Evolutionary conservation across 2,329 filamentous ascomycete species (phyloP), one percentile per base, ranked within the genome.

Genomic region (Chrysosporium keratinophilum): DNA sequence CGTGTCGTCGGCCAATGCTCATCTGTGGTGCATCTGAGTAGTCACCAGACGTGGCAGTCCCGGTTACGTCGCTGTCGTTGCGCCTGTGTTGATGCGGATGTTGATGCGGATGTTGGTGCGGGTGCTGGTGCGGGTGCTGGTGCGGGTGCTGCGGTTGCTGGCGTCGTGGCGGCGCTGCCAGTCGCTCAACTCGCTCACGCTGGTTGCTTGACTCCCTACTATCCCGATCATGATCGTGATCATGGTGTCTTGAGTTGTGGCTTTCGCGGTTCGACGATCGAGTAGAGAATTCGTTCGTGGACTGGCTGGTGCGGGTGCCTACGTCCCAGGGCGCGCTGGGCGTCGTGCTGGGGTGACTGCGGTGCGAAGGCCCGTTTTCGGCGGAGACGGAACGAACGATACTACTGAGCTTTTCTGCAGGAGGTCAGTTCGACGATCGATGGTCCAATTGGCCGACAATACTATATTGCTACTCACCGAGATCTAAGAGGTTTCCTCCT

Each of bases 401-500:
- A 67, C 82, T 93, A 71, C 88, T 94, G 60, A 97, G 82, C 79
- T 96, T 97, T 71, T 95, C 91, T 96, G 69, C 51, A 60, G 58
- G 45, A 28, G 42, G 3, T 52, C 17, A 47, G 19, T 10, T 39
- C 15, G 10, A 20, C 34, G 10, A 2, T 41, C 11, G n/a, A 41
- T 41, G 9, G 15, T 6, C 39, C 39, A 7, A 6, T 14, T 39
- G 17, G 4, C 7, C 28, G 37, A 34, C 11, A 33, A 35, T 28
- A 7, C 7, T 28, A 28, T 28, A 28, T 7, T 28, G 23, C 23
- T 28, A 28, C 49, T 44, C 74, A 95, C 90, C 89, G 63, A 95
- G 85, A 71, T 95, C 88, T 61, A 95, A 76, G 52, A 96, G 85
- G 74, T 95, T 96, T 59, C 90, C 90, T 56, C 89, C 89, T 59